Percentiles rank a stretch among this genome's conserved stretches.
phyloP scores from a whole-genome alignment of 2,329 filamentous ascomycete genomes.

The Alternaria longipes region DNA sequence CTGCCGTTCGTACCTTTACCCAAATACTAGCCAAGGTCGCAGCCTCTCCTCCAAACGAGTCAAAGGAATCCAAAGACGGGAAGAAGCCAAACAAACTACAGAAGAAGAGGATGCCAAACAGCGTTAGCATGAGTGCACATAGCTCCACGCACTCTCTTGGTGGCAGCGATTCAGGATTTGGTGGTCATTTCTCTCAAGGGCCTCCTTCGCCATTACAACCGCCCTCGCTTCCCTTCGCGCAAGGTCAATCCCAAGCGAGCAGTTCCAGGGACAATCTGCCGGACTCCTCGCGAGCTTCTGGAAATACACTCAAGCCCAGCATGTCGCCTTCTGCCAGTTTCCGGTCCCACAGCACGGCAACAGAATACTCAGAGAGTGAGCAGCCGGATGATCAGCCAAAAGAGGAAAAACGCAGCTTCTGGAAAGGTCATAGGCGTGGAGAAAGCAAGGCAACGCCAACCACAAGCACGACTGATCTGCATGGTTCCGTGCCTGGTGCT shows the following conservation, averaged over 20 bases:
- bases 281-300: constrained; percentile 57
- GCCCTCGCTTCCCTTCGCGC: constrained; percentile 40
- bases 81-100: constrained; percentile 88
- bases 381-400: constrained; percentile 68
- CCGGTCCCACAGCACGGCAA: constrained; percentile 72
- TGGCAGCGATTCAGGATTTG: constrained; percentile 38
- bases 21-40: constrained; percentile 47
- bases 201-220: constrained; percentile 47
- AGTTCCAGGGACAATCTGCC: constrained; percentile 40
- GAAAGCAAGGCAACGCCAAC: constrained; percentile 49
- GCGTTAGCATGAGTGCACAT: constrained; percentile 84
- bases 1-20: constrained; percentile 48
- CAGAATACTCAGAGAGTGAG: constrained; percentile 84
- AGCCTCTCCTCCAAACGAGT: constrained; percentile 69
- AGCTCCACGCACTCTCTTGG: constrained; percentile 85
- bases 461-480: constrained; percentile 48
- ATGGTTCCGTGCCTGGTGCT: constrained; percentile 48
- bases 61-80: constrained; percentile 44
- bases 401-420: constrained; percentile 71
- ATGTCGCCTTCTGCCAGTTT: constrained; percentile 80
- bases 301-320: constrained; percentile 67
- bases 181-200: constrained; percentile 20
- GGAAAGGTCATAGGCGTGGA: constrained; percentile 67
- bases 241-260: constrained; percentile 37
- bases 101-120: constrained; percentile 80